phyloP scores from a whole-genome alignment of 2,329 filamentous ascomycete species.

The Trichoderma atrobrunneum region DNA sequence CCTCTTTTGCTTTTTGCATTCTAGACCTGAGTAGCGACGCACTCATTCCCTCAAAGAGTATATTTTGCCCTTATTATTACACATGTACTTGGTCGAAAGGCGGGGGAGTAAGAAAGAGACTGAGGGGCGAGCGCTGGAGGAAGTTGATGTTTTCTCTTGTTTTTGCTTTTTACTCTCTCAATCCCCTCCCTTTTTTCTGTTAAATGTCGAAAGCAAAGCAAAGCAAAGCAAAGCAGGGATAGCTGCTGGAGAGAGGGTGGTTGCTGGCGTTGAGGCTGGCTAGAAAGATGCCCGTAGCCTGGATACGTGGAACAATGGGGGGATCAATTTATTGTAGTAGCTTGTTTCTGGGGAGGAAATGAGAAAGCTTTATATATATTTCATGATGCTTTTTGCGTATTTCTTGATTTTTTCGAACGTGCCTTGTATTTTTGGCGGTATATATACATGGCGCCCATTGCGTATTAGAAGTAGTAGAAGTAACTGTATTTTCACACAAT shows the following conservation, averaged over 20 bases:
- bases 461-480: not conserved
- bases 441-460: not conserved
- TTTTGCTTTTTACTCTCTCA: not conserved
- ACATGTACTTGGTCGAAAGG: not conserved
- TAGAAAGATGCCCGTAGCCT: constrained; percentile 20
- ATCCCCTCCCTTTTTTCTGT: not conserved
- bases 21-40: constrained; percentile 32
- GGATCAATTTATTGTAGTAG: constrained; percentile 11
- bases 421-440: not conserved
- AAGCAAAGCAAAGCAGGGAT: not conserved
- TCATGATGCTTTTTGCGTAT: not conserved
- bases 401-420: not conserved
- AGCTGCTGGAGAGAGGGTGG: constrained; percentile 7
- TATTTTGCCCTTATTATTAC: constrained; percentile 15
- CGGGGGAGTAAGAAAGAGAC: not conserved
- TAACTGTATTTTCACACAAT: not conserved
- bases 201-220: not conserved
- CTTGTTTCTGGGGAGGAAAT: constrained; percentile 14
- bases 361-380: constrained; percentile 17
- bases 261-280: constrained; percentile 8
- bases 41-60: constrained; percentile 29
- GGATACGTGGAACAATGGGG: constrained; percentile 21
- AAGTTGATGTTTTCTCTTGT: constrained; percentile 4
- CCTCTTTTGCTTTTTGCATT: constrained; percentile 24
- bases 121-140: not conserved